Evolutionary conservation across 345 rosid species (phyloP).

Genomic region (Populus nigra): DNA sequence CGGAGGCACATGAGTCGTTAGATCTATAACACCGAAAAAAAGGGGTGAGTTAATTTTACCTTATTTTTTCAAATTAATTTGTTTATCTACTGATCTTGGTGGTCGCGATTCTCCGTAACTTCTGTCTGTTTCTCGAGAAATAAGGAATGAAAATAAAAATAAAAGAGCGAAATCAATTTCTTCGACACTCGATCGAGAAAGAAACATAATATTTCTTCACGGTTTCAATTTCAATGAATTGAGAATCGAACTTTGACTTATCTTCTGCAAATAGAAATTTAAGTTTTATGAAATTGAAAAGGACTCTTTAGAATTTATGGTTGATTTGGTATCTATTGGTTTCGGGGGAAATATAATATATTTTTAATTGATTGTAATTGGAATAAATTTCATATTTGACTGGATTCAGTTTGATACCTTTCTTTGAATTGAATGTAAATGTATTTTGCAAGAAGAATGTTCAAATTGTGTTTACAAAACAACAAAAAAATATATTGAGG

Average conservation of each 20-base stretch:
- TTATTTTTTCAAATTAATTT: background rate
- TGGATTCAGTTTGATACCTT: background rate
- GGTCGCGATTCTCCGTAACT: background rate
- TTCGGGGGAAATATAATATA: too few species aligned
- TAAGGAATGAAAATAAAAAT: too few species aligned
- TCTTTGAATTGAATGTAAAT: background rate
- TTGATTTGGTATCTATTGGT: too few species aligned
- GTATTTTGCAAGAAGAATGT: background rate
- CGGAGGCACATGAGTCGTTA: background rate
- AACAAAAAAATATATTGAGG: background rate
- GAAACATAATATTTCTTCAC: background rate
- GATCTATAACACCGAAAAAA: background rate
- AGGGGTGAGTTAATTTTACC: background rate
- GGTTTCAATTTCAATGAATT: background rate
- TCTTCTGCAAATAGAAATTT: background rate
- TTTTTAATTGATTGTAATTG: too few species aligned
- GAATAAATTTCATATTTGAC: background rate
- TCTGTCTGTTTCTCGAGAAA: background rate
- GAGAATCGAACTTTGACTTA: background rate
- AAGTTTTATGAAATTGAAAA: background rate
- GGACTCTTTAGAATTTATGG: background rate
- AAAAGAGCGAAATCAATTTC: background rate
- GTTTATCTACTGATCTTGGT: background rate
- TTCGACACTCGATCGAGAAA: background rate
- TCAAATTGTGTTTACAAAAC: background rate